Base-by-base conservation (phyloP, 2,329 filamentous ascomycete genomes). In the Talaromyces sp. region DNA sequence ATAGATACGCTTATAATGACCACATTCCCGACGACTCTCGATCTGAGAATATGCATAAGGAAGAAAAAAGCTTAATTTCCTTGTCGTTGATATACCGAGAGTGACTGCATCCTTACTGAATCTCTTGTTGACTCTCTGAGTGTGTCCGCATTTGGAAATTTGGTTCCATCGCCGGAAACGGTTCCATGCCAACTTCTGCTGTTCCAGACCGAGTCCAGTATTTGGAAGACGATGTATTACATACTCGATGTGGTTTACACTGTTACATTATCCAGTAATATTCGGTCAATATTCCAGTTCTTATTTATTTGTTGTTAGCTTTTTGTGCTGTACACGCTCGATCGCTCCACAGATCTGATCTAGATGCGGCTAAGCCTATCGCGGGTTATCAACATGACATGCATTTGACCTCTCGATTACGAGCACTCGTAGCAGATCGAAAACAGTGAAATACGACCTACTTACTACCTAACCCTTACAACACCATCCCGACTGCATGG, bases 81-180 rank as follows among this genome's bases (percentile, higher is more conserved):
- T 29, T 22, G 29, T 34, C 2, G 27, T 56, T 56, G 8, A 13
- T 5, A 13, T 11, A 54, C 5, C 10, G 3, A n/a, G 17, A n/a
- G 17, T 47, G 45, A 47, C 45, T 47, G 45, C 45, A 47, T 47
- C 15, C 45, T 47, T 47, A 47, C 45, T 47, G 43, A 47, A 47
- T 25, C 43, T 13, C 43, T 22, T 13, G 19, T 47, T 47, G 45
- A 47, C 4, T 47, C 3, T 25, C 3, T 54, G 8, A 6, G 5
- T 56, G 10, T 36, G 53, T 58, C 63, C 56, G 63, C 54, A 64
- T 64, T 43, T 29, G 63, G 63, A 31, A 54, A 43, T 54, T 36
- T 25, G 27, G 25, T 25, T 60, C 34, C 56, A 47, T 65, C 58
- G 58, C 63, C 63, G 63, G 36, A 65, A 64, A 64, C 63, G 63